These are phyloP conservation scores for Fusarium brevicatenulatum DNA, from an alignment of 2,329 filamentous ascomycete genomes.

Conservation along the genomic window DNA sequence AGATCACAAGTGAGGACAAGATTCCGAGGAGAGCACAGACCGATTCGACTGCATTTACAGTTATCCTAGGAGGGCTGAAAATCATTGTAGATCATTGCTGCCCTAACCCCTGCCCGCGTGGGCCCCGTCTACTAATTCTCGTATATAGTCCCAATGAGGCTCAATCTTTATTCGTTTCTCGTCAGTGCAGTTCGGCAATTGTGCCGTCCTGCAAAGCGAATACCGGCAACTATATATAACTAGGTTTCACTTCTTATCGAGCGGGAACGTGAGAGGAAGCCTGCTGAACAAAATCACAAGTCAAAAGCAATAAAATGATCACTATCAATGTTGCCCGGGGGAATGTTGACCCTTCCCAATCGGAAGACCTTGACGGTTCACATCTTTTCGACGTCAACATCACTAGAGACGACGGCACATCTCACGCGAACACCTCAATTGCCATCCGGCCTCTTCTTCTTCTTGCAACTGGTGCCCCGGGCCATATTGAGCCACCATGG, in stretches of 20 bases:
- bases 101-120: neutral
- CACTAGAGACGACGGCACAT: neutral
- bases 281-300: fast-evolving
- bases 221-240: neutral
- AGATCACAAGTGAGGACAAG: neutral
- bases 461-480: neutral
- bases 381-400: neutral
- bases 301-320: neutral
- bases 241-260: neutral
- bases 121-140: neutral
- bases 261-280: neutral
- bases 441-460: neutral
- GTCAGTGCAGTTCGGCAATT: neutral
- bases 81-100: neutral
- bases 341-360: neutral
- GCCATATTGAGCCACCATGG: neutral
- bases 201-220: neutral
- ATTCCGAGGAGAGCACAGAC: neutral
- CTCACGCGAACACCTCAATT: neutral
- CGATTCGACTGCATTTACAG: neutral
- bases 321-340: neutral
- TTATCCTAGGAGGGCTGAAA: neutral
- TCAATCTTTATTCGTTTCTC: neutral
- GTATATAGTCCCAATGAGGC: neutral
- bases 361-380: neutral